phyloP scores from a whole-genome alignment of 106 monocot genomes.

The Amphibolis antarctica region DNA sequence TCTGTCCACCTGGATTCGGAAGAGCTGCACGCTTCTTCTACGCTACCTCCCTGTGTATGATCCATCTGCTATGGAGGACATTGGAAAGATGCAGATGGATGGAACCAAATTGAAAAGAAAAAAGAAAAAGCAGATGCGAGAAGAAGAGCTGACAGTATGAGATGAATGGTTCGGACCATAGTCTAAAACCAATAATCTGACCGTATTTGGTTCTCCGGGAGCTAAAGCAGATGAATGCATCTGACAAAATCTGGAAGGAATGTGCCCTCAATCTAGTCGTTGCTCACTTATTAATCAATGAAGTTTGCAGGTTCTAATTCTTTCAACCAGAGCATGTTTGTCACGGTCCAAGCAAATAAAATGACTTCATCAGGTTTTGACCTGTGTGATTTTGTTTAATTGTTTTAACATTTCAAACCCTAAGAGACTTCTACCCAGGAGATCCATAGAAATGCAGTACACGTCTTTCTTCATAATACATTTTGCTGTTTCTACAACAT shows the following conservation, averaged over 20 bases:
- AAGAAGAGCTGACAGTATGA: not conserved
- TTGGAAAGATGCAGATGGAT: no score
- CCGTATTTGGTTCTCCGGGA: not conserved
- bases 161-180: not conserved
- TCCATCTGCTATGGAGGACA: conserved; percentile 4
- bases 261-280: conserved; percentile 2
- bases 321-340: not conserved
- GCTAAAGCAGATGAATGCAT: conserved; percentile 1
- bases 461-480: no score
- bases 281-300: not conserved
- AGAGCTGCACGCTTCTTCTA: conserved; percentile 9
- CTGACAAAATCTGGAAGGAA: conserved; percentile 1
- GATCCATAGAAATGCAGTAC: no score
- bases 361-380: no score
- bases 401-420: no score
- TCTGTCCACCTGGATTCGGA: conserved; percentile 9
- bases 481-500: no score
- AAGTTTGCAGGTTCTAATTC: not conserved
- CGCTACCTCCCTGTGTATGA: not conserved
- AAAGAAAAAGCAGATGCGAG: no score
- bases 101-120: no score
- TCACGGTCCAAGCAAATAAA: no score
- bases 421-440: no score
- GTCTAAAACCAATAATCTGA: not conserved
- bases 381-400: no score